Base-by-base conservation (phyloP, 78 protist genomes). In the Dictyostelium purpureum region DNA sequence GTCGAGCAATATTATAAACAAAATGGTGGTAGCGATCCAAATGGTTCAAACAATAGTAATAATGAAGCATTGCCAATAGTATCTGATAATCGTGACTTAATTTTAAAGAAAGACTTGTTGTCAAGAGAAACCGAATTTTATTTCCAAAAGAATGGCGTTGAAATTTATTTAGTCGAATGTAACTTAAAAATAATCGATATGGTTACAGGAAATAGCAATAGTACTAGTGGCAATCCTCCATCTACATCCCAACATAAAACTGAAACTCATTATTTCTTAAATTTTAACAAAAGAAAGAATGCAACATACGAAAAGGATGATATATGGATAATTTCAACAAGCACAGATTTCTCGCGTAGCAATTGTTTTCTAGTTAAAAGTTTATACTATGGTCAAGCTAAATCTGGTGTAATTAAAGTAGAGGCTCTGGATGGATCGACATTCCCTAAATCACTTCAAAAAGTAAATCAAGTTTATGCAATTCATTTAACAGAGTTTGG, bases 231-330 rank as follows among this genome's bases (percentile, higher is more conserved):
- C 37, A 21, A 37, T 42, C 66, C 18, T 59, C 67, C 14, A 80
- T 11, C 47, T n/a, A 35, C 0, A 59, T 12, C 0, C 9, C 40
- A 54, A 66, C 26, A 70, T 43, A 37, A n/a, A 24, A 57, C 9
- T 47, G 31, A 26, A 42, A 1, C 10, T n/a, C 1, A 16, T 57
- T 61, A 51, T 28, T 79, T 42, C 79, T 45, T 79, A n/a, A 70
- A 89, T 79, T 37, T 89, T 76, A 14, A 12, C 4, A 66, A 79
- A 66, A 71, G 52, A 65, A 61, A 54, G 52, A 59, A 49, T 5
- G 28, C 40, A 6, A 47, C 52, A 7, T 91, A 79, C 73, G 51
- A 77, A 33, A 93, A 93, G 67, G 96, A 93, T 79, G 96, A 93
- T 59, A 49, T 93, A 21, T 93, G 96, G 96, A 59, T 93, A 31